Conservation (phyloP, 2,329 filamentous ascomycete species). For the Fusarium sp. region DNA sequence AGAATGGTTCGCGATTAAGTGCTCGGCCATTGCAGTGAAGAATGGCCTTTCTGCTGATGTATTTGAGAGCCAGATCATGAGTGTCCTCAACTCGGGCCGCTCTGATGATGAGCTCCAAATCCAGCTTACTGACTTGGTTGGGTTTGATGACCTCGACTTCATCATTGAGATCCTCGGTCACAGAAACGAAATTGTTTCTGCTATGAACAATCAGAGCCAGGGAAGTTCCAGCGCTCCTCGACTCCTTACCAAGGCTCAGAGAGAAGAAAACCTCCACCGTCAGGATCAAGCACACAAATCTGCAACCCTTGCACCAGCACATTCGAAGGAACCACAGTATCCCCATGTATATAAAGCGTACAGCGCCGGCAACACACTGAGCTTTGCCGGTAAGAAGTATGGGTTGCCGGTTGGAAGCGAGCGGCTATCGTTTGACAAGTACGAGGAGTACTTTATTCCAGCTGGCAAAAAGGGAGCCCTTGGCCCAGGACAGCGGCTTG, state of each 20-base stretch:
- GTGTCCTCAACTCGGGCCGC: slow-evolving; percentile 75
- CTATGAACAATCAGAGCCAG: slow-evolving; percentile 53
- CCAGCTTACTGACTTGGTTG: slow-evolving; percentile 87
- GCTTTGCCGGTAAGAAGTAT: slow-evolving; percentile 83
- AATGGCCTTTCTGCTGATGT: slow-evolving; percentile 76
- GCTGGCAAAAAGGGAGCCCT: slow-evolving; percentile 83
- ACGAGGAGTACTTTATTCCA: slow-evolving; percentile 91
- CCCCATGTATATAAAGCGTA: slow-evolving; percentile 93
- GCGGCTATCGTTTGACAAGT: slow-evolving; percentile 78
- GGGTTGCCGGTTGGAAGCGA: slow-evolving; percentile 82
- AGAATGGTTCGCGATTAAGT: slow-evolving; percentile 80
- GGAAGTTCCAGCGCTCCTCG: slow-evolving; percentile 58
- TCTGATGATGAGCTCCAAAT: slow-evolving; percentile 92
- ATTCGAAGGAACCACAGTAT: slow-evolving; percentile 81
- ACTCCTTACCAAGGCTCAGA: slow-evolving; percentile 80
- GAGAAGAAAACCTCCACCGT: slow-evolving; percentile 81
- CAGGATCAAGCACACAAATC: slow-evolving; percentile 88
- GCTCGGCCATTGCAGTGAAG: slow-evolving; percentile 74
- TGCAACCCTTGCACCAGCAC: slow-evolving; percentile 76
- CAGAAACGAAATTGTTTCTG: slow-evolving; percentile 74
- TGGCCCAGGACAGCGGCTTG: slow-evolving; percentile 77
- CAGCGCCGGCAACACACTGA: slow-evolving; percentile 87
- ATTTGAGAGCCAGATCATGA: slow-evolving; percentile 82
- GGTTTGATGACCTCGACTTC: slow-evolving; percentile 93
- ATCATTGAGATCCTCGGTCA: slow-evolving; percentile 90